Percentiles rank a stretch among this genome's conserved stretches.
phyloP scores from a whole-genome alignment of 2,329 filamentous ascomycete genomes.

The Colletotrichum eremochloae region DNA sequence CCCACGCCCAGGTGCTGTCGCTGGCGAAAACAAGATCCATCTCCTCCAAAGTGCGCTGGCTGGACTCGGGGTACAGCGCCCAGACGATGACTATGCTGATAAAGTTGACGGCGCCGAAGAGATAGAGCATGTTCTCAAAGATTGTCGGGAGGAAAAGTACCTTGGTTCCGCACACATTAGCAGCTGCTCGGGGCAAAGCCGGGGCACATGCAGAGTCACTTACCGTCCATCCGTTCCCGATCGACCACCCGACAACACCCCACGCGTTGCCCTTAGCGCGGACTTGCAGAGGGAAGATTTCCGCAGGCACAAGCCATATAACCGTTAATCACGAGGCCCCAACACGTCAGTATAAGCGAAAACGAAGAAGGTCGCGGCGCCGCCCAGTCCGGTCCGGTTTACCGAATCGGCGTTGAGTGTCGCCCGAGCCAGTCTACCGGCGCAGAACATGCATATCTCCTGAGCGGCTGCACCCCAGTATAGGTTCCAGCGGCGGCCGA shows the following conservation, averaged over 20 bases:
- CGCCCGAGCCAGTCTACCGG: constrained; percentile 71
- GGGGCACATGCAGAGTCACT: constrained; percentile 44
- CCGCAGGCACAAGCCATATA: constrained; percentile 75
- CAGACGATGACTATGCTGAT: constrained; percentile 78
- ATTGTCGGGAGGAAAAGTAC: constrained; percentile 69
- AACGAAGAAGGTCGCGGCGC: constrained; percentile 77
- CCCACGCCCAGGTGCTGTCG: constrained; percentile 77
- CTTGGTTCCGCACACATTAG: constrained; percentile 9
- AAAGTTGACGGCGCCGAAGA: constrained; percentile 78
- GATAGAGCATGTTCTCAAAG: constrained; percentile 74
- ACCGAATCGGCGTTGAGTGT: constrained; percentile 58
- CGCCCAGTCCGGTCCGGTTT: constrained; percentile 66
- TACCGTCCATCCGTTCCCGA: constrained; percentile 75
- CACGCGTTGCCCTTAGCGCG: constrained; percentile 82
- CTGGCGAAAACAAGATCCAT: constrained; percentile 81
- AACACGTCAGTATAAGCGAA: constrained; percentile 66
- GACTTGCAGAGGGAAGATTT: constrained; percentile 80
- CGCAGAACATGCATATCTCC: constrained; percentile 76
- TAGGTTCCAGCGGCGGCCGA: constrained; percentile 76
- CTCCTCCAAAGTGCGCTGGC: constrained; percentile 80
- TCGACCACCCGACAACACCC: constrained; percentile 82
- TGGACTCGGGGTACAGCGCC: constrained; percentile 81
- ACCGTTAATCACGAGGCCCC: constrained; percentile 64
- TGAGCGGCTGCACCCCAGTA: constrained; percentile 77
- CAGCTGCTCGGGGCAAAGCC: constrained; percentile 49